A percentile compares a stretch with the other conserved stretches of the same genome.
These are phyloP conservation scores for Avena eriantha DNA, from an alignment of 176 grass and related monocot species.

Conservation along the genomic window DNA sequence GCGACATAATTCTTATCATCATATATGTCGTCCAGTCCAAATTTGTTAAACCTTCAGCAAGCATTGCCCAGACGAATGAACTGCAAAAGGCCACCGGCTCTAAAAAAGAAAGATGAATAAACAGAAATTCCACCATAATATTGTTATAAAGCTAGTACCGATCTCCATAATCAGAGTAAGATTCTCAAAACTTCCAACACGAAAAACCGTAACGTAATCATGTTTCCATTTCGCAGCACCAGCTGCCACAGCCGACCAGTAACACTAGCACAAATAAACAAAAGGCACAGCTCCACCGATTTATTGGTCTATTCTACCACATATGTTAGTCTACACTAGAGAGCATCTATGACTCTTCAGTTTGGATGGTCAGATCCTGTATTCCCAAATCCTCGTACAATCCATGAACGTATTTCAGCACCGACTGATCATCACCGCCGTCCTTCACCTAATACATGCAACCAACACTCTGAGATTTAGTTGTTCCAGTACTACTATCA, in stretches of 20 bases:
- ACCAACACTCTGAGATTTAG: constrained; percentile 1
- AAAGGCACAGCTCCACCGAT: not conserved
- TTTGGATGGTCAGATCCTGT: constrained; percentile 82
- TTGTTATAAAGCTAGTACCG: not conserved
- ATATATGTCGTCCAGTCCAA: no score
- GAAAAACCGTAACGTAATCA: not conserved
- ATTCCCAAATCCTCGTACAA: constrained; percentile 86
- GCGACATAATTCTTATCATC: no score
- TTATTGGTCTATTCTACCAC: not conserved
- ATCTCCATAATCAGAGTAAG: not conserved
- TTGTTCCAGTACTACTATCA: not conserved
- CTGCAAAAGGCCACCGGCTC: not conserved
- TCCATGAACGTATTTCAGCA: constrained; percentile 71
- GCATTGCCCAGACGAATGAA: not conserved
- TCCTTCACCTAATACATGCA: constrained; percentile 63
- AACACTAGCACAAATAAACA: not conserved
- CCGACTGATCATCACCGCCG: constrained; percentile 47
- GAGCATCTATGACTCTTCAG: constrained; percentile 49
- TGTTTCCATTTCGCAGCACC: not conserved
- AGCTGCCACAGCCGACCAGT: not conserved
- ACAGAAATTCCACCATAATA: not conserved
- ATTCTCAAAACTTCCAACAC: not conserved
- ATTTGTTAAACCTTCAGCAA: not conserved
- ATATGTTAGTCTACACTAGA: not conserved
- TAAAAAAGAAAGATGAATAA: not conserved